These are phyloP conservation scores for Pezicula neosporulosa DNA, from an alignment of 2,329 filamentous ascomycete species.

Conservation along the genomic window DNA sequence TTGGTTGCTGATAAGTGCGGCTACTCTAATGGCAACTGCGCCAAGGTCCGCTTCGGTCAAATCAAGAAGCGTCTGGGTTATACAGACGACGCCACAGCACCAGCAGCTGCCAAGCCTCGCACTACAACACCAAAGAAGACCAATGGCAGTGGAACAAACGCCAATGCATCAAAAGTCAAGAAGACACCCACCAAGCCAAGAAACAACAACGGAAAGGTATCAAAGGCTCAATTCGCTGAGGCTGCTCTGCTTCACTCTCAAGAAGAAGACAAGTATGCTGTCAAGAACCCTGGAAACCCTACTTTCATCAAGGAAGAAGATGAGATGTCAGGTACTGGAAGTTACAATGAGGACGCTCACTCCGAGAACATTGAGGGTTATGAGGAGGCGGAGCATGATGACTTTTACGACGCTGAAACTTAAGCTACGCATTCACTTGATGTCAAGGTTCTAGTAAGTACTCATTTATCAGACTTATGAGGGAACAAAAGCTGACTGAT, in stretches of 20 bases:
- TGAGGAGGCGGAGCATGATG: neutral
- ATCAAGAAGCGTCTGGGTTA: conserved; percentile 43
- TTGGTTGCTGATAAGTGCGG: conserved; percentile 37
- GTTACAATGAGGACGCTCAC: neutral
- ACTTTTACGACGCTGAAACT: neutral
- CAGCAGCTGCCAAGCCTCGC: neutral
- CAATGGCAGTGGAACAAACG: conserved; percentile 3
- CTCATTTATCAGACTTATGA: neutral
- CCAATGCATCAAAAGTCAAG: conserved; percentile 1
- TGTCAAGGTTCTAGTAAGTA: neutral
- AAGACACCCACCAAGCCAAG: conserved; percentile 6
- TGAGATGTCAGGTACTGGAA: neutral
- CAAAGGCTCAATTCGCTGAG: neutral
- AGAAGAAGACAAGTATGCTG: neutral
- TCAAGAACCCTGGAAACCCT: neutral
- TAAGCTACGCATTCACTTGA: neutral
- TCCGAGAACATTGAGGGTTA: neutral
- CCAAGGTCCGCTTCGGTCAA: conserved; percentile 46
- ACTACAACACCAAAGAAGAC: conserved; percentile 1
- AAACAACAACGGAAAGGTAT: conserved; percentile 1
- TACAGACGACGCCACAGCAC: neutral
- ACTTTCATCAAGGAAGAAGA: neutral
- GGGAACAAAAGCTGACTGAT: too few relatives aligned
- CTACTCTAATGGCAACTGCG: conserved; percentile 43
- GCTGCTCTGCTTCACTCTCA: neutral